Evolutionary conservation across 1,139 yeast species (phyloP).

Genomic region (Magnusiomyces paraingens): DNA sequence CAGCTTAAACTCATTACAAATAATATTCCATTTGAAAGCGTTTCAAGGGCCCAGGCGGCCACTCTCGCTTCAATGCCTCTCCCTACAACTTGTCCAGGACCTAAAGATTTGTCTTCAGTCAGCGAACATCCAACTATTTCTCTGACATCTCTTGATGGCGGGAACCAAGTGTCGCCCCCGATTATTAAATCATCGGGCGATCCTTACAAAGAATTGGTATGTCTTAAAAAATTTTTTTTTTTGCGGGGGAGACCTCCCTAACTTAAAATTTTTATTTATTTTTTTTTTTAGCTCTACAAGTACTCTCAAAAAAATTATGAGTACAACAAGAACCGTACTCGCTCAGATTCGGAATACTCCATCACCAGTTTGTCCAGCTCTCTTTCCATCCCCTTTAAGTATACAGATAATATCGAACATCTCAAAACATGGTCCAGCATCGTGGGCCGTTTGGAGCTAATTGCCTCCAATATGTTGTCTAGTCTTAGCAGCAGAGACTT

Average conservation of each 20-base stretch:
- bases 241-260: not conserved
- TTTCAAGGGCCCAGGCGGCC: conserved; percentile 14
- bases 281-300: conserved; percentile 4
- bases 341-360: conserved; percentile 10
- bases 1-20: conserved; percentile 20
- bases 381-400: conserved; percentile 14
- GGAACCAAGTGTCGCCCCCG: not conserved
- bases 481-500: conserved; percentile 17
- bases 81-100: conserved; percentile 5
- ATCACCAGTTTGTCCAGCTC: conserved; percentile 13
- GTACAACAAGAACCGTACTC: not conserved
- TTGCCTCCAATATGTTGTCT: conserved; percentile 14
- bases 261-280: not conserved
- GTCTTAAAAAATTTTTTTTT: conserved; percentile 5
- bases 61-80: conserved; percentile 7
- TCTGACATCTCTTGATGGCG: conserved; percentile 7
- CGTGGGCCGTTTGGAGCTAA: conserved; percentile 13
- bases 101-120: conserved; percentile 10
- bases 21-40: conserved; percentile 25
- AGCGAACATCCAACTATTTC: conserved; percentile 7
- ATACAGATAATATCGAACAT: conserved; percentile 9
- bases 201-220: conserved; percentile 21
- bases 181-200: conserved; percentile 11
- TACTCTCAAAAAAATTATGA: not conserved
- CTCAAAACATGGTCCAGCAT: conserved; percentile 20